phyloP scores from a whole-genome alignment of 768 basidiomycete species.

The Collybiopsis luxurians region DNA sequence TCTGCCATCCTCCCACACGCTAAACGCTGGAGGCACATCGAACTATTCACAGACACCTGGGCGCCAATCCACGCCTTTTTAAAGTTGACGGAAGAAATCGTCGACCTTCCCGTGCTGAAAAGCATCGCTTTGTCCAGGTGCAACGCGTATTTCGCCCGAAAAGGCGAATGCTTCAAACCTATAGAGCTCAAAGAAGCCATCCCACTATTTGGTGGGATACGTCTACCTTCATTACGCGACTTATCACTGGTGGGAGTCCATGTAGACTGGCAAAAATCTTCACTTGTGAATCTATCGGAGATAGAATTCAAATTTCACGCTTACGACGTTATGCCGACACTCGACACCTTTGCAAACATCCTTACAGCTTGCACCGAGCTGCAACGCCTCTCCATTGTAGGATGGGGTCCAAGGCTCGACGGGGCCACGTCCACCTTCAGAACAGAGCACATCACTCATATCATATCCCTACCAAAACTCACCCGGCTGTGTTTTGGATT shows the following conservation, averaged over 20 bases:
- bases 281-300: conserved; percentile 39
- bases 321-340: conserved; percentile 51
- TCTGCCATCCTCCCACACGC: conserved; percentile 25
- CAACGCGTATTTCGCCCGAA: conserved; percentile 28
- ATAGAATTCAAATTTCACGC: conserved; percentile 59
- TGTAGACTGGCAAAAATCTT: conserved; percentile 45
- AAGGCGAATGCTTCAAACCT: conserved; percentile 25
- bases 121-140: conserved; percentile 27
- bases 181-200: conserved; percentile 18
- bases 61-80: conserved; percentile 30
- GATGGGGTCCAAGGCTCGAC: conserved; percentile 47
- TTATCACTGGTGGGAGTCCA: conserved; percentile 57
- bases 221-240: conserved; percentile 2
- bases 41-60: conserved; percentile 33
- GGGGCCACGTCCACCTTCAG: neutral
- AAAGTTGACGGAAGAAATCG: conserved; percentile 14
- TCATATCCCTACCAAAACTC: conserved; percentile 27
- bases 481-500: conserved; percentile 40
- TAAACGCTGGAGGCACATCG: conserved; percentile 26
- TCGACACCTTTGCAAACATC: conserved; percentile 43
- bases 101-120: conserved; percentile 19
- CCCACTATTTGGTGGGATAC: conserved; percentile 19
- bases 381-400: conserved; percentile 43
- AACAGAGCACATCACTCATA: conserved; percentile 4
- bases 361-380: conserved; percentile 40